phyloP scores from a whole-genome alignment of 2,329 filamentous ascomycete genomes.

The Neoarthrinium moseri region DNA sequence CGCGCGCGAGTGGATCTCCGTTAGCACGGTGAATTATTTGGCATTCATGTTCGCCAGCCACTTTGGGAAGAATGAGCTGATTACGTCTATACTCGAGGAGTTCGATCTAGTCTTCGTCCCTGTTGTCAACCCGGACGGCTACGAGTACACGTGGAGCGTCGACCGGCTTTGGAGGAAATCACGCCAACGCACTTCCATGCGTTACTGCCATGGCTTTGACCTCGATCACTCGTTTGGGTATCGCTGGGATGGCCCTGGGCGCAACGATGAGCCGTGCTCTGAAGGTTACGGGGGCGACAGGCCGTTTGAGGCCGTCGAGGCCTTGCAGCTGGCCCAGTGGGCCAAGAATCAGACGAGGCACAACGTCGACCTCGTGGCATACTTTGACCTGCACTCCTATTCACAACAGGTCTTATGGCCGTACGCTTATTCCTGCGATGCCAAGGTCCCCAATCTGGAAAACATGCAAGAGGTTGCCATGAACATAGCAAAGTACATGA shows the following conservation, averaged over 20 bases:
- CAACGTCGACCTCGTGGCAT: constrained; percentile 75
- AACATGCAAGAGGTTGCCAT: constrained; percentile 88
- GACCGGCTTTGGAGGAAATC: constrained; percentile 97
- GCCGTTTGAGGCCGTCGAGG: constrained; percentile 82
- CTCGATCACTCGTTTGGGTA: constrained; percentile 85
- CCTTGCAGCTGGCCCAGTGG: constrained; percentile 75
- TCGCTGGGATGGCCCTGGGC: constrained; percentile 71
- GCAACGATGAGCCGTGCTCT: constrained; percentile 78
- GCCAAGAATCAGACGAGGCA: constrained; percentile 72
- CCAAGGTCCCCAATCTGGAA: constrained; percentile 80
- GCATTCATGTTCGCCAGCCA: constrained; percentile 85
- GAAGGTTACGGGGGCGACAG: constrained; percentile 83
- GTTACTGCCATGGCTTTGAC: constrained; percentile 85
- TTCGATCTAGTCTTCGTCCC: constrained; percentile 91
- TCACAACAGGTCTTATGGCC: constrained; percentile 94
- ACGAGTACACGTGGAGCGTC: constrained; percentile 88
- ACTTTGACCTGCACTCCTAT: constrained; percentile 91
- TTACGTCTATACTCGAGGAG: constrained; percentile 75
- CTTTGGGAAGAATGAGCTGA: constrained; percentile 69
- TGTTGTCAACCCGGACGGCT: constrained; percentile 88
- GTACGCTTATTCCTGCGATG: constrained; percentile 80
- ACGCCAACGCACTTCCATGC: constrained; percentile 75
- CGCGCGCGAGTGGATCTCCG: constrained; percentile 94
- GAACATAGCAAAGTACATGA: constrained; percentile 85
- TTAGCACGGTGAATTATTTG: constrained; percentile 85